Percentiles rank a stretch among this genome's conserved stretches.
These are phyloP conservation scores for Eimeria acervulina DNA, from an alignment of 169 alveolate species.

Conservation along the genomic window DNA sequence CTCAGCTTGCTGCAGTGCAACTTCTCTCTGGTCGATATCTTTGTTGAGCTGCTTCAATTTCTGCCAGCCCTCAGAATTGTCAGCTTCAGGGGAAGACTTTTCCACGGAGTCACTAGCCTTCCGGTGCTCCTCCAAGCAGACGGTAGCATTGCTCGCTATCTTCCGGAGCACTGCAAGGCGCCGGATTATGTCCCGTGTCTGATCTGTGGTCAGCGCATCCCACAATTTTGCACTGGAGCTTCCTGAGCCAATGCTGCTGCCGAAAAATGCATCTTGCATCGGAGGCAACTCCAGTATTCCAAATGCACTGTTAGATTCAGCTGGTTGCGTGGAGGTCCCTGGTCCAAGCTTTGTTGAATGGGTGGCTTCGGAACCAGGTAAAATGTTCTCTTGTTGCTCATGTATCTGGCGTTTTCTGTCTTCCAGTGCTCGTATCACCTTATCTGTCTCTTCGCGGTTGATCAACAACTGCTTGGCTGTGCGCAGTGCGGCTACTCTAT, in stretches of 20 bases:
- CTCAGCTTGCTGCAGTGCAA: conserved; percentile 70
- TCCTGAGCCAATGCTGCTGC: not conserved
- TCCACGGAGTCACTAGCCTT: not conserved
- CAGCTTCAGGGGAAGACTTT: not conserved
- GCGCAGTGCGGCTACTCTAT: conserved; percentile 56
- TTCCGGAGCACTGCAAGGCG: conserved; percentile 59
- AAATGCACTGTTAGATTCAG: not conserved
- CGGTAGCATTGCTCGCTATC: conserved; percentile 39
- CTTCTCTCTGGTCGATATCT: conserved; percentile 48
- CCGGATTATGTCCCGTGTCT: conserved; percentile 55
- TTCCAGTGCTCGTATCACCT: conserved; percentile 47
- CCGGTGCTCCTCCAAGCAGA: not conserved
- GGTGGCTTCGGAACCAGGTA: not conserved
- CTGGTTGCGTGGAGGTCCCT: not conserved
- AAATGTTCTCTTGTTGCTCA: conserved; percentile 16
- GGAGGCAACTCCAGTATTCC: not conserved
- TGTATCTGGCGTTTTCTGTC: conserved; percentile 60
- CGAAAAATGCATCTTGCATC: not conserved
- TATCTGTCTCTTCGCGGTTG: conserved; percentile 66
- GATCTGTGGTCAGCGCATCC: conserved; percentile 67
- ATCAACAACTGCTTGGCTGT: conserved; percentile 61
- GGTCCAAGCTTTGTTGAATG: not conserved
- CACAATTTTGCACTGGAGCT: not conserved
- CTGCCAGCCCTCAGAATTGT: not conserved
- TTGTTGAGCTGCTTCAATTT: conserved; percentile 18